Percentiles rank a stretch among this genome's conserved stretches.
phyloP scores from a whole-genome alignment of 805 yeast species.

The Pichia phayaonensis region DNA sequence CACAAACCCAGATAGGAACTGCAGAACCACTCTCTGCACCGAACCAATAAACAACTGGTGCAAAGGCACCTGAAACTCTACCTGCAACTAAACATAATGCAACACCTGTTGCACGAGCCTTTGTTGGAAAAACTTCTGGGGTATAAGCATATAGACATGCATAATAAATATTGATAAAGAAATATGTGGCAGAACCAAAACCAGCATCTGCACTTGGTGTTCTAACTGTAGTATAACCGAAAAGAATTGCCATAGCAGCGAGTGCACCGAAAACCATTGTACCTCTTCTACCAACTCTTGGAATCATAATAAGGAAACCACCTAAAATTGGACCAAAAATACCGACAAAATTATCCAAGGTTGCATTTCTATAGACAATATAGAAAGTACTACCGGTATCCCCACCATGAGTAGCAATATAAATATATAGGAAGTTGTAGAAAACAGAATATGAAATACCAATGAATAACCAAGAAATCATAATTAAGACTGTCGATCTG shows the following conservation, averaged over 20 bases:
- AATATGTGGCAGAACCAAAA: conserved; percentile 40
- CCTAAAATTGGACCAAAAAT: conserved; percentile 50
- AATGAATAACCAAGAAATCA: conserved; percentile 47
- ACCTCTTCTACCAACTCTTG: conserved; percentile 47
- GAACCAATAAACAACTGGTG: conserved; percentile 49
- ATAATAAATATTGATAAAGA: conserved; percentile 42
- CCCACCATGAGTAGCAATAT: conserved; percentile 44
- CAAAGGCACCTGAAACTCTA: conserved; percentile 47
- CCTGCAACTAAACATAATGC: conserved; percentile 51
- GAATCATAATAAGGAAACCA: conserved; percentile 29
- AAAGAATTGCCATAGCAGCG: conserved; percentile 48
- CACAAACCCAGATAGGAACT: conserved; percentile 57
- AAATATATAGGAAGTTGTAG: conserved; percentile 47
- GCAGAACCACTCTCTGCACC: conserved; percentile 41
- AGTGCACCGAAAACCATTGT: conserved; percentile 45
- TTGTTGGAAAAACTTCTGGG: conserved; percentile 53
- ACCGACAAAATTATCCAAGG: conserved; percentile 39
- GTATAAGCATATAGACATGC: conserved; percentile 59
- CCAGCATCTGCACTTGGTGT: conserved; percentile 48
- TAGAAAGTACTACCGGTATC: conserved; percentile 32
- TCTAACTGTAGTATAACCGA: conserved; percentile 56
- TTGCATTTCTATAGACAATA: conserved; percentile 40
- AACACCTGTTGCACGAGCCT: conserved; percentile 50
- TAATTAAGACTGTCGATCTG: conserved; percentile 36
- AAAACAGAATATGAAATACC: conserved; percentile 54